Percentiles rank a stretch among this genome's conserved stretches.
Conservation (phyloP, 2,329 filamentous ascomycete species). For the Cryoendolithus antarcticus region DNA sequence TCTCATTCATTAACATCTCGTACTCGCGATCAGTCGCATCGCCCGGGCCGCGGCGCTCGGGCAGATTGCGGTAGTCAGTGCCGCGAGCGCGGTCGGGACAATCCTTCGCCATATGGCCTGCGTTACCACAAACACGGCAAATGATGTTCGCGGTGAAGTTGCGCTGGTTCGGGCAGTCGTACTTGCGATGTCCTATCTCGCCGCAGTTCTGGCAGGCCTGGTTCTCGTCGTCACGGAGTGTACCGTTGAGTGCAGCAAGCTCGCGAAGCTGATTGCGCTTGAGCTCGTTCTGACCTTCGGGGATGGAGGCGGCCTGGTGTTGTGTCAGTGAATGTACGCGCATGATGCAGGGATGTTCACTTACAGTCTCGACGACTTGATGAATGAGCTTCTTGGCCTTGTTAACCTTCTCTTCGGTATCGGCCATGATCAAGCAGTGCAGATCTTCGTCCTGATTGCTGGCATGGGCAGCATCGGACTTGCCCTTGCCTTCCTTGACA, state of each 20-base stretch:
- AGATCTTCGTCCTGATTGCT: constrained; percentile 99
- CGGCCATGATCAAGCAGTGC: constrained; percentile 98
- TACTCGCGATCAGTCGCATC: constrained; percentile 80
- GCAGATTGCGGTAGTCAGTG: constrained; percentile 75
- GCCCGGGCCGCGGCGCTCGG: constrained; percentile 41
- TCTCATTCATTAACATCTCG: constrained; percentile 97
- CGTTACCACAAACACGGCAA: constrained; percentile 94
- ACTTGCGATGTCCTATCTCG: constrained; percentile 97
- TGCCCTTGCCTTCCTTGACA: constrained; percentile 98
- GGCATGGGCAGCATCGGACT: constrained; percentile 95
- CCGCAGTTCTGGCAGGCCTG: constrained; percentile 98
- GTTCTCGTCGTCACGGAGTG: constrained; percentile 95
- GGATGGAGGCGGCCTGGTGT: constrained; percentile 82
- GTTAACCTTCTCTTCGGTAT: constrained; percentile 98
- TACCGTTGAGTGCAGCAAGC: constrained; percentile 95
- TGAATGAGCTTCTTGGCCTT: constrained; percentile 98
- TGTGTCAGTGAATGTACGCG: constrained; percentile 3
- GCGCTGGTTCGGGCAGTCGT: constrained; percentile 92
- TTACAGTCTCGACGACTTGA: constrained; percentile 95
- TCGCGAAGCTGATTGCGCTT: constrained; percentile 98
- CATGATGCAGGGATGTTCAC: constrained; percentile 24
- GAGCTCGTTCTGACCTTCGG: constrained; percentile 95
- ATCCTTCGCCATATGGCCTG: constrained; percentile 95
- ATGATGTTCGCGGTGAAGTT: constrained; percentile 99
- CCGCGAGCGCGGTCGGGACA: constrained; percentile 91